Percentiles rank a stretch among this genome's conserved stretches.
These are phyloP conservation scores for Berkeleyomyces basicola DNA, from an alignment of 2,329 filamentous ascomycete species.

Conservation along the genomic window DNA sequence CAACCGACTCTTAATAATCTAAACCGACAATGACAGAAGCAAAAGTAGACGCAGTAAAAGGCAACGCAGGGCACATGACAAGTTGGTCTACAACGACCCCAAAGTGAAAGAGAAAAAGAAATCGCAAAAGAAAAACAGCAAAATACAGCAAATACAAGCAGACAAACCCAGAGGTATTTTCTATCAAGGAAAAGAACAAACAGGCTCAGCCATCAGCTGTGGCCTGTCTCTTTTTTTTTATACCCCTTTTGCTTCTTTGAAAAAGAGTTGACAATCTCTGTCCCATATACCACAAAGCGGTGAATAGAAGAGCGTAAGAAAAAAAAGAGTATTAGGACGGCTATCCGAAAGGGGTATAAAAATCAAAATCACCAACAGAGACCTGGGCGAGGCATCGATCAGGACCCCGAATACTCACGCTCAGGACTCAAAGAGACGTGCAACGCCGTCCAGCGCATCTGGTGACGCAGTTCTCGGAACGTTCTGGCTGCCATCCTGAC, in stretches of 20 bases:
- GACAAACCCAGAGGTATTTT: neutral
- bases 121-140: constrained; percentile 4
- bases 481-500: constrained; percentile 15
- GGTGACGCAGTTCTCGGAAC: constrained; percentile 24
- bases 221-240: neutral
- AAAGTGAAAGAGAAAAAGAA: constrained; percentile 11
- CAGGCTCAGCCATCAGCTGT: neutral
- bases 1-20: neutral
- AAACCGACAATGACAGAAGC: neutral
- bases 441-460: constrained; percentile 38
- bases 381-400: neutral
- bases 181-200: constrained; percentile 6
- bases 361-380: neutral
- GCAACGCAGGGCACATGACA: neutral
- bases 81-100: neutral
- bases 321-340: neutral
- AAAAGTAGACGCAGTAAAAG: neutral
- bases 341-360: neutral
- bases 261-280: too few relatives aligned
- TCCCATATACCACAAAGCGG: neutral
- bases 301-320: neutral
- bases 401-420: neutral
- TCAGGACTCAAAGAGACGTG: constrained; percentile 31
- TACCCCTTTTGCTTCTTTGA: neutral
- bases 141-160: neutral